These are phyloP conservation scores for Funneliformis caledonium DNA, from an alignment of 371 early-diverging fungal genomes.

Conservation along the genomic window DNA sequence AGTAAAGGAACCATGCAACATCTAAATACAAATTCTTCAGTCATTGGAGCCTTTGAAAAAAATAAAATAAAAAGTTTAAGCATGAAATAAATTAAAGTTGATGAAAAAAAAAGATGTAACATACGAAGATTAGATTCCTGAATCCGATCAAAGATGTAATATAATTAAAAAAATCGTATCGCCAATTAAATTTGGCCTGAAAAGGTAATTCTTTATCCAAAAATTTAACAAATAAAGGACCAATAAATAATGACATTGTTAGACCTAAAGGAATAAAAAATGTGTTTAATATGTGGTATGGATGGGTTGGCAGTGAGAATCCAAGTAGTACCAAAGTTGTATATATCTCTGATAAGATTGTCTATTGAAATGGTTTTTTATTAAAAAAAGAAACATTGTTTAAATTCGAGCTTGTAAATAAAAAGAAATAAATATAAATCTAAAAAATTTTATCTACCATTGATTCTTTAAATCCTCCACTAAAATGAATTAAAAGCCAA, in stretches of 20 bases:
- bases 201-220: slow-evolving; percentile 51
- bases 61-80: neutral
- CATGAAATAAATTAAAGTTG: neutral
- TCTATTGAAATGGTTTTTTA: neutral
- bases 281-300: neutral
- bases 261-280: slow-evolving; percentile 31
- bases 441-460: neutral
- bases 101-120: neutral
- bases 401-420: neutral
- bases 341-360: neutral
- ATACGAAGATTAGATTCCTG: slow-evolving; percentile 56
- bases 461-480: slow-evolving; percentile 5
- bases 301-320: neutral
- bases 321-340: slow-evolving; percentile 17
- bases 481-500: slow-evolving; percentile 6
- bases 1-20: slow-evolving; percentile 62
- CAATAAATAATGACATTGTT: slow-evolving; percentile 52
- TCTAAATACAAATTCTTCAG: slow-evolving; percentile 74
- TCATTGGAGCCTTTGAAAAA: slow-evolving; percentile 59
- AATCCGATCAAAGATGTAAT: slow-evolving; percentile 46
- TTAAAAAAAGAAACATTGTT: neutral
- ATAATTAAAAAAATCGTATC: slow-evolving; percentile 41
- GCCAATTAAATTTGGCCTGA: slow-evolving; percentile 47
- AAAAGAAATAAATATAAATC: neutral
- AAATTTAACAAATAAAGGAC: slow-evolving; percentile 53